Evolutionary conservation across 2,329 filamentous ascomycete species (phyloP), one percentile per base, ranked within the genome.

Genomic region (Herpomyces periplanetae): DNA sequence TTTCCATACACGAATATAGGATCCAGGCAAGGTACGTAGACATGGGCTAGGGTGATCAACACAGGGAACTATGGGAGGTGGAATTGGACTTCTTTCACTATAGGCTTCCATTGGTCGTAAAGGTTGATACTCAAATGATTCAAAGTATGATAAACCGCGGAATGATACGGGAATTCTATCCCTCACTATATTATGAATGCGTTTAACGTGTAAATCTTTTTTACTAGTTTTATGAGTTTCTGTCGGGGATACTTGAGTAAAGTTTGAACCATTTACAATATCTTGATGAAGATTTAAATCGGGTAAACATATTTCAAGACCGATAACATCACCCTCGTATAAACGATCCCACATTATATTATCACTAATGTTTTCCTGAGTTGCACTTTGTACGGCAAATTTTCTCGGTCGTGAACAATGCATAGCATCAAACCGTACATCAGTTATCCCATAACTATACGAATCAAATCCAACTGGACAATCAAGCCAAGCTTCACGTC

Each of bases 111-210:
- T 55, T 27, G 84, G 63, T 34, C 85, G 84, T 5, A 62, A 63
- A 0, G 66, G 48, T 28, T 75, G 65, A 35, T 84, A 84, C 33
- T 85, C 71, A 26, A 71, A 64, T 33, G 68, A 63, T 39, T 91
- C 75, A 37, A 87, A 88, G 41, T 84, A 87, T 20, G 73, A 63
- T 35, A 84, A 69, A 16, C 63, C 58, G 38, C 87, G 88, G 44
- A 85, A 84, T 5, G 73, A 59, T 27, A 91, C 85, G 1, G 80
- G 73, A 17, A 88, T 69, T 18, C 80, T 65, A 37, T 96, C 84
- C 25, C 84, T 68, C 23, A 96, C 66, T 25, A 91, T 64, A 35
- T 91, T 80, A 8, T 55, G 42, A 0, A 51, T 51, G 24, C 53
- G 48, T n/a, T 50, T 46, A 1, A 49, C 45, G 2, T 34, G 32